Evolutionary conservation across 768 basidiomycete genomes (phyloP), one percentile per base, ranked within the genome.

Genomic region (Lentinula lateritia): DNA sequence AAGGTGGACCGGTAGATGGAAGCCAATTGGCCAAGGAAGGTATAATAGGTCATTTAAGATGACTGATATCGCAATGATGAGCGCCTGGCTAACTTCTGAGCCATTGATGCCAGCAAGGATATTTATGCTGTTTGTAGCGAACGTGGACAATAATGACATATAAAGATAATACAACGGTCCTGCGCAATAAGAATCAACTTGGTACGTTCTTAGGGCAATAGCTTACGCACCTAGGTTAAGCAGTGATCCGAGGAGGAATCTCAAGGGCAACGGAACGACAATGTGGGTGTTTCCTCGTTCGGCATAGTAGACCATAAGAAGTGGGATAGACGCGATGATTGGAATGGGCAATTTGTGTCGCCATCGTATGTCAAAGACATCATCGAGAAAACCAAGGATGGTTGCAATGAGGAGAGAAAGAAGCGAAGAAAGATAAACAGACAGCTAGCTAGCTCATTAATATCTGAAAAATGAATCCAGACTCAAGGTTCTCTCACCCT

Each of bases 331-430:
- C 0, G 94, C 96, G 63, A 99, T 91, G 69, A 99, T 84, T 0
- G 97, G 97, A 58, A 99, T 95, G 0, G 97, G 97, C 12, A 99
- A 76, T 72, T 99, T 99, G 75, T 98, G 94, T 61, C 97, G 77
- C 97, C 97, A 99, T 16, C 97, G 87, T 66, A 99, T 98, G 71
- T 99, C 97, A 66, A 98, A 99, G 4, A 98, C 83, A 73, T 99
- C 97, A 68, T 99, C 97, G 50, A 98, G 79, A 71, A 99, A 96
- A 36, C 97, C 97, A 7, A 99, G 85, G 63, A 98, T 80, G 0
- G 95, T 95, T 0, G 97, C 95, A 46, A 93, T 92, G 38, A 98
- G 76, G 41, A 99, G 79, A 0, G 92, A 95, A n/a, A 99, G 81
- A 6, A 99, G 70, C 8, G 93, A 93, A 0, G 97, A 95, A 50